Conservation (phyloP, 805 yeast species). For the Candida odintsovae region DNA sequence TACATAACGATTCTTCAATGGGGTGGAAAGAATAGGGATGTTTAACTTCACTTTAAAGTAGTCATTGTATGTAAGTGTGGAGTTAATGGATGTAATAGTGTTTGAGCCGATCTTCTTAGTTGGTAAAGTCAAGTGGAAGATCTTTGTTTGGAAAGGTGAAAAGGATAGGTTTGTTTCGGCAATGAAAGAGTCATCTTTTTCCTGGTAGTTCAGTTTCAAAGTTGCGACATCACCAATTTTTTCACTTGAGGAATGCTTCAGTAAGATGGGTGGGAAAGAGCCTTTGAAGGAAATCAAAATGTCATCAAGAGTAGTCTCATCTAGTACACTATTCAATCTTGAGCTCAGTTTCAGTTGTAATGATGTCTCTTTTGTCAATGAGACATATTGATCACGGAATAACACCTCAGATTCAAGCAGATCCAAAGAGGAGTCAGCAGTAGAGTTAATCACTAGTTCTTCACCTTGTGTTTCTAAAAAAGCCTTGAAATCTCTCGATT, state of each 20-base stretch:
- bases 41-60: constrained; percentile 17
- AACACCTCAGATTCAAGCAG: constrained; percentile 20
- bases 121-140: constrained; percentile 14
- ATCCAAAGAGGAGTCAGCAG: constrained; percentile 21
- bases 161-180: constrained; percentile 13
- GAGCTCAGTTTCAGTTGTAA: constrained; percentile 30
- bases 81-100: constrained; percentile 11
- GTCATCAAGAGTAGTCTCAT: constrained; percentile 5
- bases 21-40: constrained; percentile 11
- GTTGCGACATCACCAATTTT: not conserved
- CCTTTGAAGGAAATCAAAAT: constrained; percentile 10
- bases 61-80: constrained; percentile 7
- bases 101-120: constrained; percentile 16
- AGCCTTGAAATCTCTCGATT: not conserved
- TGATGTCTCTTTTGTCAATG: constrained; percentile 13
- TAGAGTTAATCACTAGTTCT: constrained; percentile 17
- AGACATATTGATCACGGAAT: constrained; percentile 14
- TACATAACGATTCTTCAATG: constrained; percentile 9
- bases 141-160: constrained; percentile 8
- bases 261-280: constrained; percentile 11
- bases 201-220: constrained; percentile 4
- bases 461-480: constrained; percentile 7
- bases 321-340: constrained; percentile 18
- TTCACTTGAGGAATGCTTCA: constrained; percentile 8
- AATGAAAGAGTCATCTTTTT: constrained; percentile 2